Evolutionary conservation across 2,329 filamentous ascomycete genomes (phyloP), one percentile per base, ranked within the genome.

Genomic region (Cercospora sp.): DNA sequence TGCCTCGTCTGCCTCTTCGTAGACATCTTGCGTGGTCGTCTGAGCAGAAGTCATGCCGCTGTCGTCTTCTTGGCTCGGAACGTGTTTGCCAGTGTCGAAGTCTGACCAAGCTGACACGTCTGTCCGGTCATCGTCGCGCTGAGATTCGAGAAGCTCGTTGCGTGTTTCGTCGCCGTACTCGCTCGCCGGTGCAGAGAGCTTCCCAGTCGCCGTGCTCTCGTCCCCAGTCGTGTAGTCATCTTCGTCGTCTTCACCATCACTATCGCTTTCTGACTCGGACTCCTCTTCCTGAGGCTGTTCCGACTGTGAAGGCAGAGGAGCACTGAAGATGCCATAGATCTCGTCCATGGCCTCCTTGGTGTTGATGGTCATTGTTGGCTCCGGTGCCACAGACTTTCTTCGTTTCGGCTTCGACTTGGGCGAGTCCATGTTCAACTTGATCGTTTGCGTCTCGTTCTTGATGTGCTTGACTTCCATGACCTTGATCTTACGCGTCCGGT

Each of bases 281-380:
- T 90, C 89, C 13, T 92, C 89, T 2, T 85, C 84, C 26, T 84
- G 86, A 0, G 81, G 78, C 45, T 80, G 78, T 34, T 81, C 81
- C 1, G 82, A 78, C 18, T 80, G 80, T 37, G 82, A 82, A 70
- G 86, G 85, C 40, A 94, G 79, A 1, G 95, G 94, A 67, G 95
- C 91, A 76, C 95, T 98, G 81, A 98, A 99, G 59, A 99, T 92
- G 67, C 93, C 93, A 76, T 98, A 98, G 63, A 99, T 97, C 74
- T 99, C 95, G 74, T 98, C 94, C 70, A 94, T 97, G 4, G 95
- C 95, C 72, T 95, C 94, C 74, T 88, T 92, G 12, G 95, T 99
- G 77, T 98, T 93, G 72, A 99, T 88, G 0, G 95, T 99, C 94
- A 99, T 97, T 1, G 95, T 99, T n/a, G 94, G 92, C 79, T 98